phyloP scores from a whole-genome alignment of 2,329 filamentous ascomycete species.

The Ophiostoma pallidulum region DNA sequence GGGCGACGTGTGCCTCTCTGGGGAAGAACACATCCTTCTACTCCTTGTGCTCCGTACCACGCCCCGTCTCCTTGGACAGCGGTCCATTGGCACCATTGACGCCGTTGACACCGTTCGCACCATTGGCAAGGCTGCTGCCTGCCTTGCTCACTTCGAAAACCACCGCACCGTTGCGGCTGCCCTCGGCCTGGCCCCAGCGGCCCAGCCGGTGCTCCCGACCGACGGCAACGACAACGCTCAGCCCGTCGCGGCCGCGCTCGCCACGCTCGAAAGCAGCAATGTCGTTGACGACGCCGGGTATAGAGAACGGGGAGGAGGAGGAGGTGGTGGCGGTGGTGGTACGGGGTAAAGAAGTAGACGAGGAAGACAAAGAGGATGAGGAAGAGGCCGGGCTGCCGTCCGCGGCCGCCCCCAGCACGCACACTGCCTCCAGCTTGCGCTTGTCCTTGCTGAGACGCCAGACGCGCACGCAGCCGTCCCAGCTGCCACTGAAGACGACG shows the following conservation, averaged over 20 bases:
- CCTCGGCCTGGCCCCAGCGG: conserved; percentile 59
- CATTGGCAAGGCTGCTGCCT: background rate
- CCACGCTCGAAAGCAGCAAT: conserved; percentile 81
- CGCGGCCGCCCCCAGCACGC: conserved; percentile 42
- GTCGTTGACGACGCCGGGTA: conserved; percentile 70
- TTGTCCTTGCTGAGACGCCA: conserved; percentile 84
- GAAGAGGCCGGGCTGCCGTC: conserved; percentile 11
- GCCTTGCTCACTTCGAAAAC: conserved; percentile 61
- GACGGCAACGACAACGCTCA: conserved; percentile 78
- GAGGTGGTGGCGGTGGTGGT: too few species aligned
- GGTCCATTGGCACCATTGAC: conserved; percentile 12
- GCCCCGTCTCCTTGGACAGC: conserved; percentile 16
- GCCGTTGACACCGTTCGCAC: conserved; percentile 16
- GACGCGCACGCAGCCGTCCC: conserved; percentile 79
- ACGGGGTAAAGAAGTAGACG: too few species aligned
- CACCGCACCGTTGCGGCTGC: conserved; percentile 72
- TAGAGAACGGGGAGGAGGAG: conserved; percentile 12
- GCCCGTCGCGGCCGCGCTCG: conserved; percentile 61
- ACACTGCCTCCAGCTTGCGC: conserved; percentile 62
- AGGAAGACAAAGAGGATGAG: background rate
- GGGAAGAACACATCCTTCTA: conserved; percentile 5
- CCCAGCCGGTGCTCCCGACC: conserved; percentile 81
- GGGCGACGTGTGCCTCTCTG: too few species aligned
- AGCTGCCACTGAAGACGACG: conserved; percentile 81
- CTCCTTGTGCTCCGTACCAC: conserved; percentile 9